A percentile compares a stretch with the other conserved stretches of the same genome.
Conservation (phyloP, 768 basidiomycete species). For the Termitomyces sp. region DNA sequence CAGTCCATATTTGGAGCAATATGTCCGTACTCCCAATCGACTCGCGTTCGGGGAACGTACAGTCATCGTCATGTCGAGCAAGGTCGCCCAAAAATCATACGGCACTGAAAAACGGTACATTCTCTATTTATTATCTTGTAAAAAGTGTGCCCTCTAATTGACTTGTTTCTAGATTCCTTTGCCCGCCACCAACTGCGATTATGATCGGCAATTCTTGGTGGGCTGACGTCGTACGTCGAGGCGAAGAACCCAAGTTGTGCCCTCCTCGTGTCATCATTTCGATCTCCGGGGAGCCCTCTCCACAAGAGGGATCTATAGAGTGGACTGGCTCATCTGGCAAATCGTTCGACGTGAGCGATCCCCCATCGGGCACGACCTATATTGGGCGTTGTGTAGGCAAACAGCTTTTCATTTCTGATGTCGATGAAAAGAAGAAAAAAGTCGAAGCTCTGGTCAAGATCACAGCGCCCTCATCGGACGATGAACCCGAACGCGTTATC, state of each 20-base stretch:
- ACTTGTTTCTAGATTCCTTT: constrained; percentile 63
- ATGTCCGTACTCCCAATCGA: constrained; percentile 79
- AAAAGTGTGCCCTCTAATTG: constrained; percentile 3
- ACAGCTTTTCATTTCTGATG: constrained; percentile 92
- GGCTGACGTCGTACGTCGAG: constrained; percentile 73
- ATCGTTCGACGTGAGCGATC: constrained; percentile 75
- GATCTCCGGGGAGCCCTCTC: constrained; percentile 86
- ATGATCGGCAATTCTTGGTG: constrained; percentile 96
- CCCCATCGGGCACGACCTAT: constrained; percentile 81
- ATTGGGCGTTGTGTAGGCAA: constrained; percentile 93
- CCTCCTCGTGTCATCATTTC: constrained; percentile 84
- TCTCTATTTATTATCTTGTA: background rate
- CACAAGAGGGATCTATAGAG: constrained; percentile 81
- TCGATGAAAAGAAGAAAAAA: constrained; percentile 93
- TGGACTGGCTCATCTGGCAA: constrained; percentile 88
- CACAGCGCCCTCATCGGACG: constrained; percentile 73
- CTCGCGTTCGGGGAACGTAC: constrained; percentile 91
- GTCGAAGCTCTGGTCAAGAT: constrained; percentile 92
- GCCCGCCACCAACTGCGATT: constrained; percentile 90
- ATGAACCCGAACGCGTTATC: constrained; percentile 78
- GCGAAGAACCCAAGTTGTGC: constrained; percentile 69
- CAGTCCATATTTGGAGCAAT: constrained; percentile 82
- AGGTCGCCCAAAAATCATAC: constrained; percentile 96
- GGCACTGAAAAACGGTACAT: constrained; percentile 89
- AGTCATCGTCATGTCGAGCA: constrained; percentile 96